Evolutionary conservation across 2,329 filamentous ascomycete species (phyloP).

Genomic region (Arthrocladium fulminans): DNA sequence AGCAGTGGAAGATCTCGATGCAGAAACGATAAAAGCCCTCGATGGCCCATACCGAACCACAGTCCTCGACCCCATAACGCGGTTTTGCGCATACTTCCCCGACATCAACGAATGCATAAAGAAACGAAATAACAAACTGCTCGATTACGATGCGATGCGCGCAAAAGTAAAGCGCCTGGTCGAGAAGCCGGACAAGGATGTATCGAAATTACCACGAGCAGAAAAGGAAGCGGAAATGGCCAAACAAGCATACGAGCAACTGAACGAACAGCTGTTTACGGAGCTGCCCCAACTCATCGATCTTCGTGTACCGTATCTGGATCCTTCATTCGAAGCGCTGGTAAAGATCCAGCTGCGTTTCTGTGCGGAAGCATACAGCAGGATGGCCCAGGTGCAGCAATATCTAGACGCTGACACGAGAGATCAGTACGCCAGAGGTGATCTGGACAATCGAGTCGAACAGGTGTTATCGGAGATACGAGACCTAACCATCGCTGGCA

Average conservation of each 20-base stretch:
- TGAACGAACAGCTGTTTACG: conserved; percentile 90
- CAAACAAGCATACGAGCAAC: conserved; percentile 83
- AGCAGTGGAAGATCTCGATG: conserved; percentile 92
- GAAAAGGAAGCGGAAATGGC: conserved; percentile 93
- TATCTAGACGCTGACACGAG: conserved; percentile 92
- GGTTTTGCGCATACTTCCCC: conserved; percentile 97
- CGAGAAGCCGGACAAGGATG: conserved; percentile 98
- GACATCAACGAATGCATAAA: conserved; percentile 99
- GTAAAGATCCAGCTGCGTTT: conserved; percentile 98
- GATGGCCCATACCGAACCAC: conserved; percentile 81
- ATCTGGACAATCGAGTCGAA: conserved; percentile 84
- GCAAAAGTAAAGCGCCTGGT: conserved; percentile 94
- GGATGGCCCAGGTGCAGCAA: conserved; percentile 99
- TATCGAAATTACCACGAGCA: conserved; percentile 86
- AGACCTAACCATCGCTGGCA: conserved; percentile 82
- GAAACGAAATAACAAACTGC: conserved; percentile 95
- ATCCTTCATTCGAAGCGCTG: conserved; percentile 92
- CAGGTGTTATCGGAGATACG: conserved; percentile 94
- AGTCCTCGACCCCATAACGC: conserved; percentile 86
- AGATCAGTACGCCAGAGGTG: conserved; percentile 90
- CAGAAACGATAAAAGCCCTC: conserved; percentile 95
- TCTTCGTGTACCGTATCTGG: conserved; percentile 89
- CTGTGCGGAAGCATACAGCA: conserved; percentile 92
- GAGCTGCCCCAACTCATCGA: conserved; percentile 96
- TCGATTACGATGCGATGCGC: conserved; percentile 93